Base-by-base conservation (phyloP, 768 basidiomycete genomes). In the Lyophyllum semitale region DNA sequence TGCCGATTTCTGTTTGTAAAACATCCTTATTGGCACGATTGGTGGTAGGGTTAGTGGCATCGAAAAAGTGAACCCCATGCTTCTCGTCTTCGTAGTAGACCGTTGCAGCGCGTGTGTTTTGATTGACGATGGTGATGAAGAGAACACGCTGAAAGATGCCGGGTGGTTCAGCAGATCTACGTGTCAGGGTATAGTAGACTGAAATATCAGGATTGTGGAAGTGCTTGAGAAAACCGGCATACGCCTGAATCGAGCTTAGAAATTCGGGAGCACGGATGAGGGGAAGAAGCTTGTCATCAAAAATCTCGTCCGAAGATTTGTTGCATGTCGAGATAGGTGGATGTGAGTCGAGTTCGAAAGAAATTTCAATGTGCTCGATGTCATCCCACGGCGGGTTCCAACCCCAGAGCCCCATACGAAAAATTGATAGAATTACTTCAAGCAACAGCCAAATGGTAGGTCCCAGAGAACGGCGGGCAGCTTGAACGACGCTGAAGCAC, bases 361-460 rank as follows among this genome's bases (percentile, higher is more conserved):
- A 32, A n/a, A 55, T 8, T 23, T 42, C 22, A 17, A 55, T 20
- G 4, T 35, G 47, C 13, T 42, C 47, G 3, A 20, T 17, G 25
- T 62, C 54, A 18, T 56, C 57, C 8, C 3, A 44, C 9, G 26
- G 12, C n/a, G 60, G 57, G 32, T 59, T 62, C 51, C 51, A 59
- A 17, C 53, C 54, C 60, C 60, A 62, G 9, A 63, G 20, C 6
- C 47, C 26, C 18, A 58, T 53, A 3, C 59, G 56, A 2, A 58
- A 8, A 12, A 58, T 12, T 0, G 62, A 54, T 8, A 63, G 51
- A 13, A 30, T 32, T 8, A 23, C 53, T 53, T 63, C 62, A 4
- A 58, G 15, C n/a, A 32, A 22, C 15, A 63, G 56, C 62, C 62
- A 63, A 18, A 53, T 46, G 3, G 51, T 18, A 6, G 60, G 54